phyloP scores from a whole-genome alignment of 306 rosid genomes.

The Pachyrhizus erosus region DNA sequence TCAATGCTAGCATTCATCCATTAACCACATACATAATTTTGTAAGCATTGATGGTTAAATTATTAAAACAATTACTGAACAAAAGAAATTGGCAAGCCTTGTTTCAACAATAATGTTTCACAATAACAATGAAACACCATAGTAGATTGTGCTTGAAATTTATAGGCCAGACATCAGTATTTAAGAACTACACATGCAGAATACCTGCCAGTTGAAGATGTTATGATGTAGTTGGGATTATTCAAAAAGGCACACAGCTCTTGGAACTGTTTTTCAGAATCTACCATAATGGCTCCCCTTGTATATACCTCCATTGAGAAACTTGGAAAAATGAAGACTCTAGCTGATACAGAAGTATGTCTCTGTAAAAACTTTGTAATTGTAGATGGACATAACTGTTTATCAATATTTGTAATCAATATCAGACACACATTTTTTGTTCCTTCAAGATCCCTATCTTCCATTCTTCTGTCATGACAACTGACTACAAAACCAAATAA shows the following conservation, averaged over 20 bases:
- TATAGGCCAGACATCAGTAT: not conserved
- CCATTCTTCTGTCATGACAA: conserved; percentile 33
- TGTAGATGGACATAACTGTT: conserved; percentile 48
- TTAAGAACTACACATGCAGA: conserved; percentile 4
- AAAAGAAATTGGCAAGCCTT: conserved; percentile 9
- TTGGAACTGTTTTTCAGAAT: conserved; percentile 49
- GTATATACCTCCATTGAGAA: conserved; percentile 51
- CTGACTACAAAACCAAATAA: conserved; percentile 25
- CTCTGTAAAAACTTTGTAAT: conserved; percentile 58
- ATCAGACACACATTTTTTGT: conserved; percentile 50
- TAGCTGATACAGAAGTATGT: conserved; percentile 56
- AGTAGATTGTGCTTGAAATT: not conserved
- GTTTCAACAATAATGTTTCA: not conserved
- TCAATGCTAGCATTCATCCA: no score
- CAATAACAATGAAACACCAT: not conserved
- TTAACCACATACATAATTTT: conserved; percentile 10
- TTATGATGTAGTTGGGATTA: conserved; percentile 57
- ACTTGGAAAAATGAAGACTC: conserved; percentile 60
- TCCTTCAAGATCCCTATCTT: conserved; percentile 65
- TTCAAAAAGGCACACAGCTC: conserved; percentile 61
- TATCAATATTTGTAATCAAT: conserved; percentile 75
- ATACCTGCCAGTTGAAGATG: conserved; percentile 79
- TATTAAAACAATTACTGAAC: not conserved
- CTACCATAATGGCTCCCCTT: conserved; percentile 57
- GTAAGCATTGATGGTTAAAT: conserved; percentile 11